Base-by-base conservation (phyloP, 345 rosid species). In the Geranium brycei region DNA sequence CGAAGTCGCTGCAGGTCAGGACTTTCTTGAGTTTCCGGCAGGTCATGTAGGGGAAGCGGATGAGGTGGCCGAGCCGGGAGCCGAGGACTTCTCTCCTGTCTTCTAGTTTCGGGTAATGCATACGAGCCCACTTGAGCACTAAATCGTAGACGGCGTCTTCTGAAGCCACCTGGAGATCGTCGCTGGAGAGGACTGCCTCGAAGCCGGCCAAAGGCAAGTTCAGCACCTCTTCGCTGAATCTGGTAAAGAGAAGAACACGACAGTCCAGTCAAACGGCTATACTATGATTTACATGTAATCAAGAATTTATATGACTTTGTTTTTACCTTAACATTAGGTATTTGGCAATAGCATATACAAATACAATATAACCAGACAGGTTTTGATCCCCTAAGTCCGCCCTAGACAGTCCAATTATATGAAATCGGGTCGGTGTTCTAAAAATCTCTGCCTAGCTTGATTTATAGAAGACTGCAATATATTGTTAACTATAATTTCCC, bases 1-100 rank as follows among this genome's bases (percentile, higher is more conserved):
- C 73, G 51, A 88, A 79, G 61, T 88, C 91, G 30, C 70, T 75
- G 71, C 89, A 82, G 66, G 69, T 67, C 65, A 84, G 78, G 23
- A 84, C 80, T 62, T 81, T 77, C 81, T 68, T 81, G 68, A 88
- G 79, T 65, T 78, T 83, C 40, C 72, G 67, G 64, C 83, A 78
- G 15, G 86, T 78, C 89, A 85, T 83, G 70, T 72, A 74, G 65
- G 91, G 84, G 71, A 85, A 88, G 72, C 85, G 91, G 41, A 85
- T 79, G 32, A 73, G 69, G 35, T 72, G 74, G 57, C 78, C 81
- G 55, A 88, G 86, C 38, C 72, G 76, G 8, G 82, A 65, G 13
- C 63, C 79, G 7, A 85, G 75, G 18, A 83, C 38, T 58, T 80
- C 82, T 62, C 78, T 75, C 3, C 95, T 75, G 57, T 82, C 89